Evolutionary conservation across 805 yeast species (phyloP), one percentile per base, ranked within the genome.

Genomic region (Kazachstania kunashirensis): DNA sequence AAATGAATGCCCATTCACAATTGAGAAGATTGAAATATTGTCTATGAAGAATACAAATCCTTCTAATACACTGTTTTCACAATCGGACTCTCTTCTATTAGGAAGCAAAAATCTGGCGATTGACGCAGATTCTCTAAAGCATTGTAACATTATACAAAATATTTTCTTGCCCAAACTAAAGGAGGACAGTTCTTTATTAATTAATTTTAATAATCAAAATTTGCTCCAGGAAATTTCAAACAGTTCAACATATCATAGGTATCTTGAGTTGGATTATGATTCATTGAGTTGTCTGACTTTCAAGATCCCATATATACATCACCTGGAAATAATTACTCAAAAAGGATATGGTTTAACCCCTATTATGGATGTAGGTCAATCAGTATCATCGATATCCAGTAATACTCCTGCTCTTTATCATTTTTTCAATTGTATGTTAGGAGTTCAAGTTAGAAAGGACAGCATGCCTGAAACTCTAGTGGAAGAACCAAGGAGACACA

Each of bases 391-490:
- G n/a, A n/a, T n/a, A n/a, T n/a, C n/a, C n/a, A n/a, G n/a, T n/a
- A n/a, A n/a, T n/a, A n/a, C 21, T 6, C 28, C 36, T 7, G n/a
- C 16, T 14, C 14, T 11, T 24, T 20, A 29, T 4, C 9, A 29
- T 25, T 12, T 15, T 8, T 28, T 24, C 23, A 42, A 44, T 34
- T 42, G 48, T 8, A 42, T 50, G 10, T 46, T 53, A 2, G 54
- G 55, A 3, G 44, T 55, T 6, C 46, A 41, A 26, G 49, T 49
- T 29, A 43, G 54, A 17, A 44, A 47, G 31, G 45, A 43, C 19
- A 50, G 50, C 44, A 29, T 50, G 15, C 48, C 49, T 5, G 54
- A 53, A 1, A 31, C 42, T n/a, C 42, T 44, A 17, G 43, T 42
- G 26, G 44, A 33, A 23, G 37, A 44, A 13, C 50, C 51, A 4